These are phyloP conservation scores for Leucosporidium yakuticum DNA, from an alignment of 768 basidiomycete species.

Conservation along the genomic window DNA sequence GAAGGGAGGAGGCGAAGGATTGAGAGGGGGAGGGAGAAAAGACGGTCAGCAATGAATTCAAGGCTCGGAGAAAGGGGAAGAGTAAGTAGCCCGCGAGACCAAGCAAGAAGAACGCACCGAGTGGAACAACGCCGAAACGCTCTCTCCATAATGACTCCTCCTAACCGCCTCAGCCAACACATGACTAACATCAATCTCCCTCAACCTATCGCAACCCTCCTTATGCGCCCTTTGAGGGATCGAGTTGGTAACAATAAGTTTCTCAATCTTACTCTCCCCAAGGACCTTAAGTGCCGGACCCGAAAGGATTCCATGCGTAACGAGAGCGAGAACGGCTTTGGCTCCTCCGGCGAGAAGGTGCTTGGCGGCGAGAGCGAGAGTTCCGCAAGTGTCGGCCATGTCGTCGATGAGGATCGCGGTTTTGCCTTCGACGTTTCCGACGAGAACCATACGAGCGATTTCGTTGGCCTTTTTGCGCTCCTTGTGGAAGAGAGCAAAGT, in stretches of 20 bases:
- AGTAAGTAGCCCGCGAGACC: not conserved
- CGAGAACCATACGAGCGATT: constrained; percentile 89
- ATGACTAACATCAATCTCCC: constrained; percentile 88
- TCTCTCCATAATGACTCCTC: constrained; percentile 30
- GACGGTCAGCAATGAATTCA: too few species aligned
- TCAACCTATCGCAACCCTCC: constrained; percentile 66
- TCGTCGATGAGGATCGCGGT: constrained; percentile 94
- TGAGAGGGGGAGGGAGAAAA: not conserved
- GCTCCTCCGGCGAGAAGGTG: constrained; percentile 88
- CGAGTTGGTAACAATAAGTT: constrained; percentile 97
- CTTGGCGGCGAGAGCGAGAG: constrained; percentile 80
- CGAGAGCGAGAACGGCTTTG: constrained; percentile 75
- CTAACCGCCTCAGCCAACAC: constrained; percentile 70
- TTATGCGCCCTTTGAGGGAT: constrained; percentile 80
- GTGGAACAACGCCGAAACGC: constrained; percentile 25
- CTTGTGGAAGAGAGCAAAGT: constrained; percentile 98
- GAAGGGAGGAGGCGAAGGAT: too few species aligned
- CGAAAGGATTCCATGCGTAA: constrained; percentile 92
- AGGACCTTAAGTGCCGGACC: constrained; percentile 71
- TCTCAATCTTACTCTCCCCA: constrained; percentile 68
- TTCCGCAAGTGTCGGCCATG: constrained; percentile 97
- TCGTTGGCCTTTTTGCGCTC: constrained; percentile 96
- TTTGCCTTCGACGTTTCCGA: constrained; percentile 88
- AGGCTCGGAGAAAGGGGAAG: too few species aligned
- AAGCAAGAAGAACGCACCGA: not conserved